Base-by-base conservation (phyloP, 2,329 filamentous ascomycete species). In the Ambrosiella cleistominuta region DNA sequence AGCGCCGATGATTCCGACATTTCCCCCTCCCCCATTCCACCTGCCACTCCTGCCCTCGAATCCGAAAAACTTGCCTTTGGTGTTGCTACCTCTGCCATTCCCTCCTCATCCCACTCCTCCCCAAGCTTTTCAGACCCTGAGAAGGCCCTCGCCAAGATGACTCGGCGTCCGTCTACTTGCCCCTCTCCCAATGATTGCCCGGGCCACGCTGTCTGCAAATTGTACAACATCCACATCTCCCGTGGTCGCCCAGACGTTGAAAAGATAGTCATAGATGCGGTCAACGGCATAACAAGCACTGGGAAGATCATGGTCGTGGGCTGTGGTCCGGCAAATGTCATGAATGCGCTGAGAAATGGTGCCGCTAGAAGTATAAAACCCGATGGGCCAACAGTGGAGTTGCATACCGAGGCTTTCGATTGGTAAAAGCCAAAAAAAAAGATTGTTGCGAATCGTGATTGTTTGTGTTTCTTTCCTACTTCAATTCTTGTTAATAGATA, bases 401-500 rank as follows among this genome's bases (percentile, higher is more conserved):
- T 77, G 12, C 74, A 77, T 65, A 72, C 71, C 56, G 75, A 77
- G 65, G 66, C 72, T 49, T 75, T 75, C 64, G 72, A 68, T 4
- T 74, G 71, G 71, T 73, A 61, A 65, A 27, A 53, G 35, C 37
- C 6, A 50, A 50, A 50, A 50, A 50, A 50, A 50, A 27, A 27
- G 27, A 40, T 36, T 54, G 7, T 17, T 44, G 12, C 40, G 52
- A 54, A 38, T 19, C 5, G 12, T 38, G 12, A 42, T 5, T 42
- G n/a, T 42, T 42, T 42, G 6, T 27, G 27, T 27, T 27, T 27
- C 4, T 27, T 13, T 47, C n/a, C 44, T 47, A 47, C 19, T 47
- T 47, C 44, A 17, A 47, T 47, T 47, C 44, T 47, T 47, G 12
- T 47, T 17, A 47, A 47, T 47, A 47, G 11, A 8, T 47, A 47